Conservation (phyloP, 805 yeast genomes). For the Clavispora santaluciae region DNA sequence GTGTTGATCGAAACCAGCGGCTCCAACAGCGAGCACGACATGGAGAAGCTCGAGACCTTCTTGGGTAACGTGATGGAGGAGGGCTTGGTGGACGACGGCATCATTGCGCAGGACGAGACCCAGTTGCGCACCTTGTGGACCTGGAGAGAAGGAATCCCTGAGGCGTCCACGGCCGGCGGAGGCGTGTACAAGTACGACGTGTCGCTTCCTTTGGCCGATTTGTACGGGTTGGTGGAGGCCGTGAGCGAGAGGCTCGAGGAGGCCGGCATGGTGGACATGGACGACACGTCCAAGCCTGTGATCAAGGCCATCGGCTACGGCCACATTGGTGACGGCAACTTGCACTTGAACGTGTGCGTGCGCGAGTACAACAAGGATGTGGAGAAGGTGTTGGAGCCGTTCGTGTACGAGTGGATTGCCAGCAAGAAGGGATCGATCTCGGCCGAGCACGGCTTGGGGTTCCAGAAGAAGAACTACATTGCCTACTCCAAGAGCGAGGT, state of each 20-base stretch:
- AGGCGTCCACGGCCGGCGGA: slow-evolving; percentile 77
- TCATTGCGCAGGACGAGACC: slow-evolving; percentile 91
- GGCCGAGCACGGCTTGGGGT: slow-evolving; percentile 97
- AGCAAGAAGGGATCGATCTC: slow-evolving; percentile 77
- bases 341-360: slow-evolving; percentile 90
- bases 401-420: slow-evolving; percentile 86
- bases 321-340: slow-evolving; percentile 96
- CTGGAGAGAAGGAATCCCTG: slow-evolving; percentile 95
- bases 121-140: slow-evolving; percentile 82
- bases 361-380: slow-evolving; percentile 75
- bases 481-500: slow-evolving; percentile 74
- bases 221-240: slow-evolving; percentile 80
- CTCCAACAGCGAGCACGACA: slow-evolving; percentile 89
- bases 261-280: slow-evolving; percentile 53
- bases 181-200: slow-evolving; percentile 98
- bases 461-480: slow-evolving; percentile 89
- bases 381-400: slow-evolving; percentile 84
- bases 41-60: slow-evolving; percentile 79
- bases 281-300: slow-evolving; percentile 68
- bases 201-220: slow-evolving; percentile 75
- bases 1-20: slow-evolving; percentile 95
- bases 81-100: slow-evolving; percentile 86
- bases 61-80: slow-evolving; percentile 81
- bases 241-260: slow-evolving; percentile 56
- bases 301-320: slow-evolving; percentile 93